Percentiles rank a stretch among this genome's conserved stretches.
phyloP scores from a whole-genome alignment of 371 early-diverging fungal genomes.

The Mucor piriformis region DNA sequence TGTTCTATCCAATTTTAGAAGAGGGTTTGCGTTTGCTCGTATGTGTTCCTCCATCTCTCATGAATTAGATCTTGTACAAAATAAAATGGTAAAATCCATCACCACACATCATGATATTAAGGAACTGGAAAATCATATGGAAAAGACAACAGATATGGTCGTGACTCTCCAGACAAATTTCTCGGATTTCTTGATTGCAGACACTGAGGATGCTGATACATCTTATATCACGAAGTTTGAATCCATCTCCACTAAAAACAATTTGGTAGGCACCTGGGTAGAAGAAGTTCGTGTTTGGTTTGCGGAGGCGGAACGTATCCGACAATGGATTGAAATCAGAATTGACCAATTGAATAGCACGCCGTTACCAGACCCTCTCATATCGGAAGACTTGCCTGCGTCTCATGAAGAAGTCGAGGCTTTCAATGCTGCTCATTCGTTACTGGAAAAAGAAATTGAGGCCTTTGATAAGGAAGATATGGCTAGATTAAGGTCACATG shows the following conservation, averaged over 20 bases:
- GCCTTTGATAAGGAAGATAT: conserved; percentile 55
- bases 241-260: conserved; percentile 33
- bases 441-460: conserved; percentile 51
- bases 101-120: conserved; percentile 41
- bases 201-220: conserved; percentile 8
- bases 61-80: conserved; percentile 49
- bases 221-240: conserved; percentile 36
- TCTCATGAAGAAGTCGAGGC: conserved; percentile 36
- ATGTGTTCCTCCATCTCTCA: conserved; percentile 36
- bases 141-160: conserved; percentile 34
- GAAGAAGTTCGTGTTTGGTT: conserved; percentile 53
- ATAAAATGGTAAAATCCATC: conserved; percentile 44
- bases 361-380: conserved; percentile 37
- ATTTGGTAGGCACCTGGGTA: conserved; percentile 50
- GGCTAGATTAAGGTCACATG: conserved; percentile 56
- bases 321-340: conserved; percentile 47
- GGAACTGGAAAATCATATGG: conserved; percentile 39
- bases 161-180: conserved; percentile 25
- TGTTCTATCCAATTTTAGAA: conserved; percentile 26
- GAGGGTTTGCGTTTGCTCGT: conserved; percentile 39
- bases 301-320: conserved; percentile 45
- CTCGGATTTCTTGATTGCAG: conserved; percentile 24
- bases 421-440: conserved; percentile 38
- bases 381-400: conserved; percentile 13
- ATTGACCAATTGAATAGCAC: conserved; percentile 40